Base-by-base conservation (phyloP, 2,329 filamentous ascomycete genomes). In the Grosmannia clavigera region DNA sequence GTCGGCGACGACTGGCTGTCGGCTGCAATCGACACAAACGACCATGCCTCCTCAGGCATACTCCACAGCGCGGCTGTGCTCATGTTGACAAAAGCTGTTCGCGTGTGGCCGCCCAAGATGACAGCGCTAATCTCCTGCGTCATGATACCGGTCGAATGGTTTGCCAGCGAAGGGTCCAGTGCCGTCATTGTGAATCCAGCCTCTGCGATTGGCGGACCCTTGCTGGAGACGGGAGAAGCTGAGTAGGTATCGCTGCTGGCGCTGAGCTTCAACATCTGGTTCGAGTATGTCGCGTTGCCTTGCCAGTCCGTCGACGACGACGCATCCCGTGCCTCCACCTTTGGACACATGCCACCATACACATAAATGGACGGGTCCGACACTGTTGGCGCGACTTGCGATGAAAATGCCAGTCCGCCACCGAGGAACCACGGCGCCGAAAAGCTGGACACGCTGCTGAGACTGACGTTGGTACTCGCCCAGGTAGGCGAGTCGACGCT, bases 271-370 rank as follows among this genome's bases (percentile, higher is more conserved):
- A 90, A 72, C 87, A 96, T 92, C 25, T 79, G 75, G 68, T 90
- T 90, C 2, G 90, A 92, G 71, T 96, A 97, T 50, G 83, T 81
- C 12, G 87, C 90, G 11, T 78, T 71, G 2, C 81, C 80, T 63
- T 88, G 82, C 86, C 90, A 91, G 25, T 75, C 71, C 19, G 55
- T 46, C n/a, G 71, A 69, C 9, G 58, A 27, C 9, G 14, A 29
- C 16, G 7, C n/a, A 0, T 29, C 27, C 1, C 16, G 7, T 9
- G 70, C n/a, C 0, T 29, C 27, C 1, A 22, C 9, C 9, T 70
- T 69, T 3, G 87, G 86, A 67, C 92, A 97, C 90, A 96, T 95
- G 65, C 92, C 92, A 43, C 91, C 92, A 71, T 95, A 96, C 7
- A 86, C 75, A 69, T 91, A 95, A 25, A 87, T 73, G 12, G 77